Base-by-base conservation (phyloP, 129 eudicot genomes). In the Gnaphalium uliginosum region DNA sequence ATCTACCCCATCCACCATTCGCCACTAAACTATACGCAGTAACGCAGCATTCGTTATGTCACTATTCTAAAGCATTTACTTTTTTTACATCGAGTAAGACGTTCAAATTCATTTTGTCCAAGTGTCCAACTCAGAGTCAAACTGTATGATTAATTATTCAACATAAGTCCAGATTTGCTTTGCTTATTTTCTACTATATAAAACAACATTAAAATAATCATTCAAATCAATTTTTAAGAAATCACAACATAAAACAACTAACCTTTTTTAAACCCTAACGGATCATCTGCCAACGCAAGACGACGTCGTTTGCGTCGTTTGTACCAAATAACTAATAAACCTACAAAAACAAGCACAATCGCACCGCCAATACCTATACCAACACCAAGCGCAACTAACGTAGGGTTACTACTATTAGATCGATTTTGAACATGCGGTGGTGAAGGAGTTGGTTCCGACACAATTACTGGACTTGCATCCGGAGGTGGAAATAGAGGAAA, bases 291-390 rank as follows among this genome's bases (percentile, higher is more conserved):
- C 66, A 21, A 17, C 2, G 67, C 19, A 14, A 14, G 85, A 13
- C 83, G 86, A 2, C 85, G 82, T 79, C 80, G 71, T 75, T 86
- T 89, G 62, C 81, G 72, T 75, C 85, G 76, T 76, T 76, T 85
- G 22, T 83, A 84, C 88, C 89, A 90, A 71, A 81, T 58, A 32
- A 86, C 79, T 21, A 86, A 84, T 63, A 84, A 24, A 17, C 88
- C 82, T 46, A 90, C 93, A 70, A 82, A 85, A 8, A 83, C 74
- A 33, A 90, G 87, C 69, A 84, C 91, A 71, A 87, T n/a, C 4
- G 84, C 77, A 46, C 91, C 93, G 57, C 96, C 96, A 24, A 90
- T 82, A 60, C 91, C 96, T n/a, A 88, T 82, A 66, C 96, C 96
- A 23, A 88, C 89, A 24, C 90, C 89, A 50, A 90, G 85, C 65